phyloP scores from a whole-genome alignment of 768 basidiomycete species.

The Serendipita indica region DNA sequence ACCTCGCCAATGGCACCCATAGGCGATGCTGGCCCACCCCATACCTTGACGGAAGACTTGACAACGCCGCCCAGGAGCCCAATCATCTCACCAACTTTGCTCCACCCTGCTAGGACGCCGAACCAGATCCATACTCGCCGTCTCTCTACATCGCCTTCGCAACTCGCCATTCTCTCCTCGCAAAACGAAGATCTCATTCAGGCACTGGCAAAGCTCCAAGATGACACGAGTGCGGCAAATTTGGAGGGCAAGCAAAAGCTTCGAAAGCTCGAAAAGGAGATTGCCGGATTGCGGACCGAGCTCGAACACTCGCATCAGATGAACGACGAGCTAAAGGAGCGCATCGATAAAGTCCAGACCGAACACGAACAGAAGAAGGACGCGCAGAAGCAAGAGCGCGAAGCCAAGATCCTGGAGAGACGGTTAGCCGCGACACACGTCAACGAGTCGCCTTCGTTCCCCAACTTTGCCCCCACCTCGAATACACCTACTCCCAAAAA shows the following conservation, averaged over 20 bases:
- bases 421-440: constrained; percentile 1
- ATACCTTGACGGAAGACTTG: constrained; percentile 22
- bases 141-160: constrained; percentile 29
- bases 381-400: constrained; percentile 10
- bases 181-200: constrained; percentile 70
- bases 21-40: constrained; percentile 12
- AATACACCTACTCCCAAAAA: neutral
- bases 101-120: constrained; percentile 16
- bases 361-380: constrained; percentile 12
- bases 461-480: neutral
- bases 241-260: constrained; percentile 52
- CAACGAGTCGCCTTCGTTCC: neutral
- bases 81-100: constrained; percentile 17
- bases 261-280: constrained; percentile 64
- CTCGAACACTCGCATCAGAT: constrained; percentile 59
- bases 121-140: constrained; percentile 12
- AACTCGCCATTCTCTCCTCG: constrained; percentile 57
- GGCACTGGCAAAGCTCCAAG: constrained; percentile 62
- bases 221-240: constrained; percentile 52
- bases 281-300: constrained; percentile 55
- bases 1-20: constrained; percentile 31
- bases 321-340: constrained; percentile 58
- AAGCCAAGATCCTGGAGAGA: constrained; percentile 8
- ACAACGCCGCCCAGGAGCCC: constrained; percentile 18
- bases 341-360: constrained; percentile 22